phyloP scores from a whole-genome alignment of 768 basidiomycete species.

The Mycena sanguinolenta region DNA sequence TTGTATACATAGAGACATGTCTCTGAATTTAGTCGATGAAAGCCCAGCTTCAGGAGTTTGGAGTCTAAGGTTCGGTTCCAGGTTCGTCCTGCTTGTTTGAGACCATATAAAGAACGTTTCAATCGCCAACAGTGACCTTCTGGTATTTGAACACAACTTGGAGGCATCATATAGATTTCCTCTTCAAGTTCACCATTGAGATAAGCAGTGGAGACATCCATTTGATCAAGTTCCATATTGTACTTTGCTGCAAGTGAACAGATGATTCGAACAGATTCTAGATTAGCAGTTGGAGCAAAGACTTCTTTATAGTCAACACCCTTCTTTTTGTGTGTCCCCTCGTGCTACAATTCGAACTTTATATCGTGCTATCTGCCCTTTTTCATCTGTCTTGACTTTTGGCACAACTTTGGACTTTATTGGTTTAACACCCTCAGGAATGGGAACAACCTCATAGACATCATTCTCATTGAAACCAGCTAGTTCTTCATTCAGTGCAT shows the following conservation, averaged over 20 bases:
- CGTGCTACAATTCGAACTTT: background rate
- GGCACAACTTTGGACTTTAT: background rate
- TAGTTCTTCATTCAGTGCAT: background rate
- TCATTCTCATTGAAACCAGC: background rate
- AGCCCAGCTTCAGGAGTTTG: background rate
- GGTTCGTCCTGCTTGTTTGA: constrained; percentile 6
- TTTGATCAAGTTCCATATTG: constrained; percentile 3
- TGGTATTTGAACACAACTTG: background rate
- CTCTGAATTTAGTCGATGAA: background rate
- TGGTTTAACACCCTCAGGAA: background rate
- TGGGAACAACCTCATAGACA: background rate
- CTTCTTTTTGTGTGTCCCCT: background rate
- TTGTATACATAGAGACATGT: background rate
- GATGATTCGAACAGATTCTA: constrained; percentile 12
- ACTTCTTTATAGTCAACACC: background rate
- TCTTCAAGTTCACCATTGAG: background rate
- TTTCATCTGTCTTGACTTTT: background rate
- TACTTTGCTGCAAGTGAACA: constrained; percentile 4
- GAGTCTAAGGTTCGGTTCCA: constrained; percentile 5
- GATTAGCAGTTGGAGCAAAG: background rate
- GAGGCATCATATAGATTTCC: background rate
- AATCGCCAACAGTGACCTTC: background rate
- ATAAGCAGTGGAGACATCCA: background rate
- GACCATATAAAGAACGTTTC: background rate
- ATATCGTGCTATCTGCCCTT: background rate